phyloP scores from a whole-genome alignment of 208 protist species.

The Trypanosoma cruzi region DNA sequence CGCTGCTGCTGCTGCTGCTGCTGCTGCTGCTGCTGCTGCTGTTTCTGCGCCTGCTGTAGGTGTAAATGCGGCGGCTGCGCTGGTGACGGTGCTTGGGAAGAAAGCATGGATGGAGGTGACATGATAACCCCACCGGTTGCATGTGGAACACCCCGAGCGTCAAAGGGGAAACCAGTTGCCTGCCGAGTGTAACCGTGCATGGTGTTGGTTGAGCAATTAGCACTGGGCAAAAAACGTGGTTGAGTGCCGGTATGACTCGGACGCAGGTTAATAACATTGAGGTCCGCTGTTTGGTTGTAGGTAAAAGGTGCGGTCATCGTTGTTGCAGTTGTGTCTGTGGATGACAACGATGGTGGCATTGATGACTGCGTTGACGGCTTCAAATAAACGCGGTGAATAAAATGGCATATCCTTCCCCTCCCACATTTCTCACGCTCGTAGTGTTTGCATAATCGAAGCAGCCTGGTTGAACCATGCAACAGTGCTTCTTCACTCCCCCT shows the following conservation, averaged over 20 bases:
- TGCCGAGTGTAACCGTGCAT: background rate
- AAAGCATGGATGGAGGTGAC: background rate
- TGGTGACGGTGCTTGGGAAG: background rate
- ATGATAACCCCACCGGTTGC: slow-evolving; percentile 3
- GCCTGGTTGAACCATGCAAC: slow-evolving; percentile 26
- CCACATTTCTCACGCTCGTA: slow-evolving; percentile 70
- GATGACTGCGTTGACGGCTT: background rate
- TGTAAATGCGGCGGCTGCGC: slow-evolving; percentile 17
- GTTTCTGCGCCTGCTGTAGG: background rate
- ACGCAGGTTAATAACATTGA: background rate
- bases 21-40: too few relatives aligned
- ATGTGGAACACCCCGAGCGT: background rate
- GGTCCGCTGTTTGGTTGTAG: background rate
- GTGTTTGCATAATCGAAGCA: slow-evolving; percentile 71
- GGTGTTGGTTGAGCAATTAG: background rate
- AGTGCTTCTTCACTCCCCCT: slow-evolving; percentile 50
- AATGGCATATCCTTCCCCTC: slow-evolving; percentile 54
- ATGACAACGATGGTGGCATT: background rate
- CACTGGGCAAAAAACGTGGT: background rate
- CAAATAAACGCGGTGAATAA: slow-evolving; percentile 62
- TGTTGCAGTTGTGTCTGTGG: background rate
- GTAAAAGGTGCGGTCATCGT: background rate
- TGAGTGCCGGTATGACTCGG: background rate
- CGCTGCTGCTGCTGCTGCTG: slow-evolving; percentile 6
- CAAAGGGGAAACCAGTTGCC: background rate